phyloP scores from a whole-genome alignment of 495 filamentous ascomycete genomes.

The Annulohypoxylon maeteangense region DNA sequence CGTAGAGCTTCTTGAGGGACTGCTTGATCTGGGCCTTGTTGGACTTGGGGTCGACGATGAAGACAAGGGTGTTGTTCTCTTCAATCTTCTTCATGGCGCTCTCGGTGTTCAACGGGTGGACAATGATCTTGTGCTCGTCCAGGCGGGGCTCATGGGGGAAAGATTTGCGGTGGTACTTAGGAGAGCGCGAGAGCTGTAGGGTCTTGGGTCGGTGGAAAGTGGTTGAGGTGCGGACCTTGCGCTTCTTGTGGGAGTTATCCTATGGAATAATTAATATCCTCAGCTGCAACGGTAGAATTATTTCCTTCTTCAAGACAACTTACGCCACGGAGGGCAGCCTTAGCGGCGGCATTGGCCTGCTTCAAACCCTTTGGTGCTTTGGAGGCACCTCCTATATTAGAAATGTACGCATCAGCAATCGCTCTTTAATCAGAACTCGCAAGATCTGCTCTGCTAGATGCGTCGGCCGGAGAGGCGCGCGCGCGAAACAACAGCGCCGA shows the following conservation, averaged over 20 bases:
- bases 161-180: constrained; percentile 94
- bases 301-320: constrained; percentile 47
- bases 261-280: constrained; percentile 24
- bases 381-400: constrained; percentile 66
- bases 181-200: constrained; percentile 85
- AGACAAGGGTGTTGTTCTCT: constrained; percentile 99
- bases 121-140: constrained; percentile 89
- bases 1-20: constrained; percentile 98
- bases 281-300: background rate
- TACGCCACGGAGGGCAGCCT: constrained; percentile 91
- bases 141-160: constrained; percentile 89
- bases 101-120: constrained; percentile 94
- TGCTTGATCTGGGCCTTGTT: constrained; percentile 99
- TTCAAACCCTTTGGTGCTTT: constrained; percentile 73
- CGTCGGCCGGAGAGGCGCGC: constrained; percentile 52
- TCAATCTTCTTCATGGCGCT: constrained; percentile 99
- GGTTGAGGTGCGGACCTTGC: constrained; percentile 90
- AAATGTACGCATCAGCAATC: constrained; percentile 60
- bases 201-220: constrained; percentile 90
- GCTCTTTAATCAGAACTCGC: constrained; percentile 65
- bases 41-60: constrained; percentile 97
- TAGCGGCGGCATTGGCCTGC: constrained; percentile 90
- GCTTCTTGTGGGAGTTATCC: constrained; percentile 80
- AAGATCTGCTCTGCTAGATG: constrained; percentile 70
- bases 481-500: constrained; percentile 24